These are phyloP conservation scores for Boletales sp. DNA, from an alignment of 768 basidiomycete species.

Conservation along the genomic window DNA sequence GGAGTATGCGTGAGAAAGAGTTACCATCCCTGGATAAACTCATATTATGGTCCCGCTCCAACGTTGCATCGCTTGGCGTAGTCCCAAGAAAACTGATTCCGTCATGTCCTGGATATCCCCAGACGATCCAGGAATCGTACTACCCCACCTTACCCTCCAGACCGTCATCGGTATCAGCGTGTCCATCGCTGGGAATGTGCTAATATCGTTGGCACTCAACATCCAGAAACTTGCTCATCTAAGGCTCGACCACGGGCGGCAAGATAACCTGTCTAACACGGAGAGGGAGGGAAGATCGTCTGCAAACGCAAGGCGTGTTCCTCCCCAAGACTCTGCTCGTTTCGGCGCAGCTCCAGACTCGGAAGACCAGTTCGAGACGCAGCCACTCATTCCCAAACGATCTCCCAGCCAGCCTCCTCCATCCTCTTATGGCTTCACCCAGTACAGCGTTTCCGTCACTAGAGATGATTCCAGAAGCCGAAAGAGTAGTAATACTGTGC, in stretches of 20 bases:
- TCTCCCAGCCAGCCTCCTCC: constrained; percentile 17
- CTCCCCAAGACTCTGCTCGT: constrained; percentile 1
- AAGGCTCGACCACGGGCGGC: constrained; percentile 47
- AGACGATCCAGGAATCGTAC: constrained; percentile 32
- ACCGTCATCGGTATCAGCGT: constrained; percentile 77
- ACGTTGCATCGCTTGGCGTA: neutral
- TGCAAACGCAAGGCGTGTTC: neutral
- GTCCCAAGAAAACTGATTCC: neutral
- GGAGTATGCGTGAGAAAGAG: constrained; percentile 16
- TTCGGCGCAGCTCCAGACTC: constrained; percentile 6
- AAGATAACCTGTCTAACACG: constrained; percentile 8
- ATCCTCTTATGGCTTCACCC: constrained; percentile 16
- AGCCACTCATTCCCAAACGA: constrained; percentile 28
- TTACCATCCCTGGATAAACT: constrained; percentile 9
- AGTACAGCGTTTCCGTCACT: constrained; percentile 2
- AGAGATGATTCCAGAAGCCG: constrained; percentile 28
- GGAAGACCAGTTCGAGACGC: constrained; percentile 21
- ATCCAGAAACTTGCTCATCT: constrained; percentile 89
- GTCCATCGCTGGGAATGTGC: constrained; percentile 78
- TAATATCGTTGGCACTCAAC: constrained; percentile 90
- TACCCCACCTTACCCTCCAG: constrained; percentile 53
- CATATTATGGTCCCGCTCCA: too few relatives aligned
- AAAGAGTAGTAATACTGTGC: constrained; percentile 20
- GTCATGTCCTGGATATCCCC: constrained; percentile 14
- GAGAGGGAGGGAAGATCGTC: constrained; percentile 15